Conservation (phyloP, 1,139 yeast species). For the Suhomyces wounanorum region DNA sequence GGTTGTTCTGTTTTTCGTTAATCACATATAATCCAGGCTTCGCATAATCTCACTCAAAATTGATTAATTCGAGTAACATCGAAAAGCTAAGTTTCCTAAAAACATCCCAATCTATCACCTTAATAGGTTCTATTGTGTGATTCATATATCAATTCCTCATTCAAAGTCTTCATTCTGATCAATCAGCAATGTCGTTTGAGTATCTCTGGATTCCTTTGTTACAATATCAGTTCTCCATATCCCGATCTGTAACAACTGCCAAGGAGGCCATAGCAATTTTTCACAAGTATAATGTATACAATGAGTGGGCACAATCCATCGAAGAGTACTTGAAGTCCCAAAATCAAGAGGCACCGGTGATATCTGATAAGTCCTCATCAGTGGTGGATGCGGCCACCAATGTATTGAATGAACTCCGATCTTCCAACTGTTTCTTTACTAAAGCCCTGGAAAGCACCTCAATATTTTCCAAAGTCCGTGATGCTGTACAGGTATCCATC, state of each 20-base stretch:
- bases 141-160: not conserved
- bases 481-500: constrained; percentile 16
- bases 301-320: not conserved
- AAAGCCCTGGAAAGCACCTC: constrained; percentile 9
- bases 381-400: not conserved
- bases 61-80: no score
- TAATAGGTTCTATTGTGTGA: not conserved
- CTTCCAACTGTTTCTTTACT: constrained; percentile 6
- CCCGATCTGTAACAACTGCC: constrained; percentile 1
- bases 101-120: not conserved
- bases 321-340: not conserved
- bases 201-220: constrained; percentile 6
- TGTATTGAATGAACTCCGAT: constrained; percentile 5
- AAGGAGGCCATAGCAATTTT: constrained; percentile 1
- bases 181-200: not conserved
- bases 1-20: not conserved
- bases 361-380: not conserved
- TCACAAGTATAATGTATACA: not conserved
- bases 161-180: not conserved
- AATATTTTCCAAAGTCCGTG: constrained; percentile 11
- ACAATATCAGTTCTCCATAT: constrained; percentile 6
- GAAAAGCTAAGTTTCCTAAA: no score
- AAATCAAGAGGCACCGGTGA: not conserved
- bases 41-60: not conserved
- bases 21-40: not conserved